phyloP scores from a whole-genome alignment of 2,329 filamentous ascomycete genomes.

The Epichloe sibirici region DNA sequence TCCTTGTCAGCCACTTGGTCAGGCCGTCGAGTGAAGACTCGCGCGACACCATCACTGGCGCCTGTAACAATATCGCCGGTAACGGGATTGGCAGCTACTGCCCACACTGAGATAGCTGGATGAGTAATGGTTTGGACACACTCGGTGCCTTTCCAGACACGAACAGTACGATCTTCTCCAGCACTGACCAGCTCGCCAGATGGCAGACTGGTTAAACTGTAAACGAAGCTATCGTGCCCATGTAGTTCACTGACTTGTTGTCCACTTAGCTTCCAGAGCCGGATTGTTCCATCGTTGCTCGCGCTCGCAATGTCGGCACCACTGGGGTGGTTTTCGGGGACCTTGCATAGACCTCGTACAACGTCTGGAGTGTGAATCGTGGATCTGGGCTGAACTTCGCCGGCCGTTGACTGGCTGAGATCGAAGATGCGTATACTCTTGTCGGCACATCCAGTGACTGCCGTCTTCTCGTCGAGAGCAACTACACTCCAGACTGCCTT shows the following conservation, averaged over 20 bases:
- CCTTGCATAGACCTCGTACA: constrained; percentile 73
- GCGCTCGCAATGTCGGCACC: constrained; percentile 91
- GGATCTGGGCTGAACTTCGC: constrained; percentile 38
- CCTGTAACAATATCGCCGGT: constrained; percentile 91
- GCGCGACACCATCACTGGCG: constrained; percentile 74
- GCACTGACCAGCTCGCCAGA: constrained; percentile 82
- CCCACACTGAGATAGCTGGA: constrained; percentile 93
- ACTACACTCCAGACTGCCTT: constrained; percentile 82
- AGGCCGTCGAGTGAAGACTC: constrained; percentile 66
- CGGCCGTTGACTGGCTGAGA: constrained; percentile 46
- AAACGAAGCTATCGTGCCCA: constrained; percentile 92
- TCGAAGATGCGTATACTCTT: constrained; percentile 78
- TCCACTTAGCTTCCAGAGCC: constrained; percentile 76
- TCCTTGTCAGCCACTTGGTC: constrained; percentile 59
- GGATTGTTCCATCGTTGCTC: constrained; percentile 81
- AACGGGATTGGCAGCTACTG: constrained; percentile 67
- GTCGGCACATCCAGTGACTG: constrained; percentile 90
- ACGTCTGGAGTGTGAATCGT: constrained; percentile 62
- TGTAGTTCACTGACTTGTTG: constrained; percentile 63
- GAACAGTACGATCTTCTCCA: constrained; percentile 86
- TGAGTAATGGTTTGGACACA: constrained; percentile 95
- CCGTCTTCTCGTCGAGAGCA: constrained; percentile 63
- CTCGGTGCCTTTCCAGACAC: constrained; percentile 71
- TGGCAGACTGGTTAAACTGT: constrained; percentile 65
- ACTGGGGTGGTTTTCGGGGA: constrained; percentile 64